Evolutionary conservation across 2,329 filamentous ascomycete species (phyloP).

Genomic region (Cytospora mali): DNA sequence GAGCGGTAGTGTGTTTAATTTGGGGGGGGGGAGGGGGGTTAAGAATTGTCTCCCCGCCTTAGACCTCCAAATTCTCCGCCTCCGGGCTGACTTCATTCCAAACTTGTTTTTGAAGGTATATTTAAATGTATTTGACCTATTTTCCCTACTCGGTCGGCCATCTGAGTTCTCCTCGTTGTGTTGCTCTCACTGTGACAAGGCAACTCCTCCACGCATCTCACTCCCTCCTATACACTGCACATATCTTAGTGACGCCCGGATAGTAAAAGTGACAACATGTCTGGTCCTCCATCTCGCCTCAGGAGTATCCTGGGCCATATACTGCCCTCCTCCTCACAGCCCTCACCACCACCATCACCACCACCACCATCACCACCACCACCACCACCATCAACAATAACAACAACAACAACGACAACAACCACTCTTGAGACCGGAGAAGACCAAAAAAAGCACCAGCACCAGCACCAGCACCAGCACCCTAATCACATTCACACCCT

Average conservation of each 20-base stretch:
- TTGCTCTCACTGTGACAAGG: not conserved
- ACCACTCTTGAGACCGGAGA: conserved; percentile 34
- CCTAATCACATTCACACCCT: conserved; percentile 72
- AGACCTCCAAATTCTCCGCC: not conserved
- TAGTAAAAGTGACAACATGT: conserved; percentile 50
- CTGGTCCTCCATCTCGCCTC: conserved; percentile 64
- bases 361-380: conserved; percentile 31
- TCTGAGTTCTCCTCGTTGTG: not conserved
- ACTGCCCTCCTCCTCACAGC: conserved; percentile 36
- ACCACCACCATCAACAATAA: conserved; percentile 38
- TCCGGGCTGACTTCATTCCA: not conserved
- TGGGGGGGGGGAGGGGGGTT: too few species aligned
- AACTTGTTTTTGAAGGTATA: not conserved
- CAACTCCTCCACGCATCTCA: not conserved
- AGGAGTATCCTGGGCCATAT: conserved; percentile 58
- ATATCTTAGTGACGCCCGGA: too few species aligned
- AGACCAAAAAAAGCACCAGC: too few species aligned
- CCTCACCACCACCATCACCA: conserved; percentile 30
- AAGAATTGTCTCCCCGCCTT: not conserved
- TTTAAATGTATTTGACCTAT: not conserved
- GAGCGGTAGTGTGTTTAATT: too few species aligned
- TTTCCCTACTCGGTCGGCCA: not conserved
- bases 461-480: conserved; percentile 45
- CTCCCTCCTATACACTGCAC: not conserved
- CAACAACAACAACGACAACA: conserved; percentile 33